Evolutionary conservation across 208 protist genomes (phyloP), one percentile per base, ranked within the genome.

Genomic region (Leishmania lainsoni): DNA sequence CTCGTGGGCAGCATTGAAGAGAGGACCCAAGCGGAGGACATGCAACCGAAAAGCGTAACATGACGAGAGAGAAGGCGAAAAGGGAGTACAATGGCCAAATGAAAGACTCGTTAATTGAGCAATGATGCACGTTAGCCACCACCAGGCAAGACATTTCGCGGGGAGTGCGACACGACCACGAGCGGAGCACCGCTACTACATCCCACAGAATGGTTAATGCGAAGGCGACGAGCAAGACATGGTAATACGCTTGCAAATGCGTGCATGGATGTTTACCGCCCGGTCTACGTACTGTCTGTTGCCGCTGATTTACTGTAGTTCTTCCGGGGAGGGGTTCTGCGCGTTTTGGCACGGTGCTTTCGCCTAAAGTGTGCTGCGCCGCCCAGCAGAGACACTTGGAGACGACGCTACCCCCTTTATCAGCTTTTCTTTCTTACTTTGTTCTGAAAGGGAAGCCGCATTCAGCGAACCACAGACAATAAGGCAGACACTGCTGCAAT

Each of bases 1-100:
- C 45, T 52, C 54, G 29, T 72, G 70, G 12, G 63, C 51, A 20
- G 35, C 16, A 81, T 76, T 32, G 87, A 22, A 59, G 79, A 63
- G 45, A 69, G 39, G 29, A 49, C 22, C 29, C 5, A 39, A 35
- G n/a, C 42, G 70, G 71, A 71, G 16, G 69, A 76, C 26, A 81
- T 35, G 75, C 8, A 45, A 45, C 39, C 20, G 16, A 26, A 45
- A 51, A 29, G 32, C 6, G 45, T 35, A 49, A 72, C 17, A n/a
- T 4, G 56, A 61, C 17, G 32, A 4, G 35, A 49, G 66, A 16
- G 68, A 29, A 8, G 20, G 45, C 17, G 42, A 52, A n/a, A 73
- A 17, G 39, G 39, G 39, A 48, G 73, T 49, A 39, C 42, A 10
- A 52, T 48, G 39, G 16, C 69, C 39, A 17, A 29, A 10, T 48